Base-by-base conservation (phyloP, 768 basidiomycete genomes). In the Pisolithus tinctorius region DNA sequence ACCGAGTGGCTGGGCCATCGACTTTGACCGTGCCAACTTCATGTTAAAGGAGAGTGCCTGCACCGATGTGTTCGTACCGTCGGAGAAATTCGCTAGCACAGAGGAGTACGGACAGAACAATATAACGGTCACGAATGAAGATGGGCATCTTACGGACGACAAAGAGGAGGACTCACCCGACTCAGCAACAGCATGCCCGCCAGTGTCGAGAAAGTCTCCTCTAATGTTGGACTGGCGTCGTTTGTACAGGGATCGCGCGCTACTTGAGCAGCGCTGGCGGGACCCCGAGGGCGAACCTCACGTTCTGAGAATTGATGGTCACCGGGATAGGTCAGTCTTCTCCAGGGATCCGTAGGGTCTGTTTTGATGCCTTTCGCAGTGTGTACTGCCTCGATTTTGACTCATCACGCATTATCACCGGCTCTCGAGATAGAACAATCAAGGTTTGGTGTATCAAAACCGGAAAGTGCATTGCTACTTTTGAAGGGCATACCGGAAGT, bases 371-470 rank as follows among this genome's bases (percentile, higher is more conserved):
- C 36, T 44, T 31, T 26, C 3, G 51, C 57, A 89, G 88, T 55
- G 93, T 95, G 11, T 95, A 95, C 62, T 93, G 92, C 64, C 76
- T 93, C 16, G 90, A 93, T 62, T 88, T 93, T 55, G 79, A 83
- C 55, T 75, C 76, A 23, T 67, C 74, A 31, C 79, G 84, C 42
- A 87, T 95, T 58, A 77, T 95, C 52, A 91, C 89, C 1, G 90
- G 90, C 31, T 90, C 88, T 29, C 78, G 92, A 41, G 92, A 93
- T 64, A 76, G 81, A 31, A 84, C 84, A 7, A 88, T 95, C 69
- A 89, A 88, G 64, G 80, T 90, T 17, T 95, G 92, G 92, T 82
- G 81, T 56, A 65, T 90, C 46, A 75, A 72, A 51, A 82, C 84
- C 0, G 87, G 87, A 4, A 70, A 70, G 55, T 75, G 81, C 41